phyloP scores from a whole-genome alignment of 768 basidiomycete species.

The Steccherinum ochraceum region DNA sequence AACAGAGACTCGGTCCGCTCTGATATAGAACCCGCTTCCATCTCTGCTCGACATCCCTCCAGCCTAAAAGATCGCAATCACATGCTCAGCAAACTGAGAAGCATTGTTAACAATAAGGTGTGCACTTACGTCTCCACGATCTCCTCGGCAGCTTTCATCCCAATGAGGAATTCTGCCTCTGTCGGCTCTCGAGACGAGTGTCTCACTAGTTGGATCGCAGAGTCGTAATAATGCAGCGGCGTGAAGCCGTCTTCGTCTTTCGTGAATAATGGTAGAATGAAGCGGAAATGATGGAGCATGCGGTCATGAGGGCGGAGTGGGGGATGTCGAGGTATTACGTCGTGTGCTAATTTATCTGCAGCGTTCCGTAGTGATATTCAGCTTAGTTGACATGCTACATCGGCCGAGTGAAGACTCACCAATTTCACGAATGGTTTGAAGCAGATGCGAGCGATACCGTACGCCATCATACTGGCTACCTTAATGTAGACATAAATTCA shows the following conservation, averaged over 20 bases:
- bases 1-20: background rate
- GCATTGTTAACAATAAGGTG: background rate
- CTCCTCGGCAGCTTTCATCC: conserved; percentile 53
- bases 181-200: conserved; percentile 53
- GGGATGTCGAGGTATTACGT: conserved; percentile 70
- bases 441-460: conserved; percentile 60
- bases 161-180: conserved; percentile 61
- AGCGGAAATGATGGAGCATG: conserved; percentile 78
- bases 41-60: background rate
- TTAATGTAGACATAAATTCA: conserved; percentile 13
- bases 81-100: background rate
- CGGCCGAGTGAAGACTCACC: conserved; percentile 52
- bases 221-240: conserved; percentile 70
- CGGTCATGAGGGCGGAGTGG: conserved; percentile 63
- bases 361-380: background rate
- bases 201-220: conserved; percentile 66
- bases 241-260: conserved; percentile 60
- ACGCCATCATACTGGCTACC: conserved; percentile 56
- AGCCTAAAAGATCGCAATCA: conserved; percentile 1
- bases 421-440: conserved; percentile 64
- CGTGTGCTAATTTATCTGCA: conserved; percentile 61
- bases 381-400: background rate
- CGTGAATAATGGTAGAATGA: conserved; percentile 55
- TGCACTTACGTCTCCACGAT: conserved; percentile 55
- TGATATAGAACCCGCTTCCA: background rate